Base-by-base conservation (phyloP, 164 flowering plant species). In the Stephania yunnanensis region DNA sequence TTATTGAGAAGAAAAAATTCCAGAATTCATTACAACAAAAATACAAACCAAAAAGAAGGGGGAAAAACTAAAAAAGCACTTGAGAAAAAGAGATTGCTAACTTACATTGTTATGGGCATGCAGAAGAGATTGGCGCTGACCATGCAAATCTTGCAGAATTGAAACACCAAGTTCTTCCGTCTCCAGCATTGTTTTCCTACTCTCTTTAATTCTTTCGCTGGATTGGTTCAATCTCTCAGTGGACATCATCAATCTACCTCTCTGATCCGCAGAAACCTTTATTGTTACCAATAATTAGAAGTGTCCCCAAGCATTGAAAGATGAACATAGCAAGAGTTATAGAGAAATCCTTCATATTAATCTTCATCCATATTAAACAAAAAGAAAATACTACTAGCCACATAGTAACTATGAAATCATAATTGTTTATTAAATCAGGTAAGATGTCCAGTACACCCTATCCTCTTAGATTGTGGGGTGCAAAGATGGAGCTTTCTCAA, bases 81-180 rank as follows among this genome's bases (percentile, higher is more conserved):
- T 36, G 0, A 36, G 42, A 4, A 36, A 36, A 36, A 36, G 42
- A 36, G 42, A 36, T 36, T 36, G 42, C 42, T 36, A 44, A 58
- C 68, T 13, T 52, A 82, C 84, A 68, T 82, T 80, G 42, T 25
- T 73, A 67, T 79, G 69, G 58, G 84, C 77, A 55, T 82, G 82
- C 25, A 82, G 72, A 6, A 82, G 82, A 74, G 84, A 82, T 58
- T 82, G 84, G 66, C 84, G 84, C 73, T 82, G 84, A 53, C 48
- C 74, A 75, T 80, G 82, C 78, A 82, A 73, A 73, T 82, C 84
- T 73, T 79, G 80, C 55, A 82, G 84, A 66, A 88, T 88, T 50
- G 91, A 88, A 69, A 88, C 91, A 64, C 91, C 91, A 78, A 88
- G 87, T 31, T 87, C 91, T 73, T 86, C 91, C 2, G 89, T 88